Evolutionary conservation across 2,329 filamentous ascomycete genomes (phyloP), one percentile per base, ranked within the genome.

Genomic region (Trichophyton verrucosum): DNA sequence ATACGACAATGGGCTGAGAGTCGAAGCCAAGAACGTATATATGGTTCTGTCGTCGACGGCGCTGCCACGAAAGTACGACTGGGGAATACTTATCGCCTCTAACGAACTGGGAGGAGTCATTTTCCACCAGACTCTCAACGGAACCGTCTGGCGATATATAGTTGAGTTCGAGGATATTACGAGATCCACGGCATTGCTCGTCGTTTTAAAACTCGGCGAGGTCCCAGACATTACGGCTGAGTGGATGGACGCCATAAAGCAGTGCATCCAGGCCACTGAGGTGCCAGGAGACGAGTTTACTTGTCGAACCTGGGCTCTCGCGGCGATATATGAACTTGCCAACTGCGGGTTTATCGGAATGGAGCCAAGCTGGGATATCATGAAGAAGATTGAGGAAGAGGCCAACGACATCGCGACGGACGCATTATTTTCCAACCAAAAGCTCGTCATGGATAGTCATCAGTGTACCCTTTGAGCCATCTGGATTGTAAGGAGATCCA

Each of bases 11-110:
- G 57, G 57, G 17, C 9, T 58, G 11, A 58, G 57, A n/a, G 58
- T 63, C 30, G 62, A 66, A 20, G 24, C 36, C 9, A 63, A 66
- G 22, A 62, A 61, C 1, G 51, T 65, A 44, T 66, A 66, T 57
- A 33, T 63, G 44, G 59, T 63, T 13, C 44, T 65, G 17, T 63
- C 58, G 55, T 58, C 61, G 38, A 60, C 61, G 4, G 58, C 44
- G 8, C 5, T 36, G 24, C 40, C 46, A 20, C 40, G 58, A 15
- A 59, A 47, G 22, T 66, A 61, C 44, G 62, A 63, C 51, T 66
- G 64, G 64, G 63, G 60, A 7, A 9, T 66, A 44, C 57, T 66
- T 47, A 42, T 66, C 51, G 62, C 63, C 17, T 42, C 47, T 22
- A 62, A 20, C 42, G 40, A 60, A 15, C 58, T 36, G 3, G 33